Base-by-base conservation (phyloP, 495 filamentous ascomycete genomes). In the Penicillium antarcticum region DNA sequence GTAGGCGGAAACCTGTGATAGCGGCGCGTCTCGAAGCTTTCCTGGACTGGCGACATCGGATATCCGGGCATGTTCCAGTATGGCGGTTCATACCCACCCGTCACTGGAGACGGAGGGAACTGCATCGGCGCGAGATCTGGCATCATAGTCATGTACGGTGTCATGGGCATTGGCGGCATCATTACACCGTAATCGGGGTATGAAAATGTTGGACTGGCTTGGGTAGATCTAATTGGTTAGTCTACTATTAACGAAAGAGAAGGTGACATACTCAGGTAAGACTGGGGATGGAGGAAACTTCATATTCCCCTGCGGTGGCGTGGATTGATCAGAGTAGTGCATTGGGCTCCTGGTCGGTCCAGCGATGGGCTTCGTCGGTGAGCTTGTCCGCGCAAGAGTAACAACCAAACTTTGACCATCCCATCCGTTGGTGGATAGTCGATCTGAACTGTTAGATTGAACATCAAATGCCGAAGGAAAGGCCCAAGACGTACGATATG, bases 321-420 rank as follows among this genome's bases (percentile, higher is more conserved):
- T 71, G 17, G 70, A 68, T 38, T 69, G 69, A 1, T 70, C 72
- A 1, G 72, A 49, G 17, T 57, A 42, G 13, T 60, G 53, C 5
- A 66, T 56, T 10, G 69, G 68, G 44, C 73, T 74, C 55, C 67
- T 70, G 0, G 72, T 75, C 45, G 73, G 73, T 2, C 73, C 73
- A 19, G 73, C 73, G 42, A 77, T 71, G 4, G 73, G 72, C 29
- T 61, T 63, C 11, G 72, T 77, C 6, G 73, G 73, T 19, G 69
- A 62, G 40, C 66, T 70, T 40, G 72, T 75, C 24, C 72, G 68
- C 24, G 72, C 68, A 47, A 77, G 52, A 12, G 72, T 77, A 23
- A 77, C 73, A 5, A 73, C 69, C 45, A 77, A 54, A 46, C 67
- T 70, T 34, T 73, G 73, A 13, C 73, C 73, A 24, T 77, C 69